These are phyloP conservation scores for Teratosphaeria epicoccoides DNA, from an alignment of 2,329 filamentous ascomycete species.

Conservation along the genomic window DNA sequence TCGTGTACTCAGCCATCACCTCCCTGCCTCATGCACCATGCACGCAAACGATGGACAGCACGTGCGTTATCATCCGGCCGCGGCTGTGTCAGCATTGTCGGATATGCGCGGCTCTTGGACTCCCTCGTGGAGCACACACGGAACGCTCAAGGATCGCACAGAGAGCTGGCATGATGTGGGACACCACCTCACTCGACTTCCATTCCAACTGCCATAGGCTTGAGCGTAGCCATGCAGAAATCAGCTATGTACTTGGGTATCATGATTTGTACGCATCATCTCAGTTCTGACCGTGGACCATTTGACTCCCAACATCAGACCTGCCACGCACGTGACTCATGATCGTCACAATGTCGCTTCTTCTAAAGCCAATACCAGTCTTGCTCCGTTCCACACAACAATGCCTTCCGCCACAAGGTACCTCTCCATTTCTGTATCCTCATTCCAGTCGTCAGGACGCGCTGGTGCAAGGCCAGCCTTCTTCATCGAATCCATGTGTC, in stretches of 20 bases:
- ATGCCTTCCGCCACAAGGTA: constrained; percentile 33
- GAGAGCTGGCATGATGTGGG: neutral
- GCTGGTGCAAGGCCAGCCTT: constrained; percentile 18
- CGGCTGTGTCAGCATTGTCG: neutral
- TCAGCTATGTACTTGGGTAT: neutral
- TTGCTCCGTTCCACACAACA: constrained; percentile 11
- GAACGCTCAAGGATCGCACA: neutral
- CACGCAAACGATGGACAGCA: neutral
- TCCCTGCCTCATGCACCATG: neutral
- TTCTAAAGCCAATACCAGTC: neutral
- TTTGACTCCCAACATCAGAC: neutral
- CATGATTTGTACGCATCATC: neutral
- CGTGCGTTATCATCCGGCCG: neutral
- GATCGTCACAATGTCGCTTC: neutral
- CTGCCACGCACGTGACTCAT: neutral
- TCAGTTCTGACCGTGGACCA: neutral
- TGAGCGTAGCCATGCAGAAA: too few species aligned
- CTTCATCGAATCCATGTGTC: constrained; percentile 59
- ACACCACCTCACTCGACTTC: neutral
- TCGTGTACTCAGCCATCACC: neutral
- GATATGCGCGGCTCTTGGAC: neutral
- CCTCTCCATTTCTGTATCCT: constrained; percentile 23
- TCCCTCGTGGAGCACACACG: neutral
- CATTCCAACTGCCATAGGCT: neutral
- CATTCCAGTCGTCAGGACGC: constrained; percentile 27